Evolutionary conservation across 768 basidiomycete species (phyloP), one percentile per base, ranked within the genome.

Genomic region (Termitomyces sp.): DNA sequence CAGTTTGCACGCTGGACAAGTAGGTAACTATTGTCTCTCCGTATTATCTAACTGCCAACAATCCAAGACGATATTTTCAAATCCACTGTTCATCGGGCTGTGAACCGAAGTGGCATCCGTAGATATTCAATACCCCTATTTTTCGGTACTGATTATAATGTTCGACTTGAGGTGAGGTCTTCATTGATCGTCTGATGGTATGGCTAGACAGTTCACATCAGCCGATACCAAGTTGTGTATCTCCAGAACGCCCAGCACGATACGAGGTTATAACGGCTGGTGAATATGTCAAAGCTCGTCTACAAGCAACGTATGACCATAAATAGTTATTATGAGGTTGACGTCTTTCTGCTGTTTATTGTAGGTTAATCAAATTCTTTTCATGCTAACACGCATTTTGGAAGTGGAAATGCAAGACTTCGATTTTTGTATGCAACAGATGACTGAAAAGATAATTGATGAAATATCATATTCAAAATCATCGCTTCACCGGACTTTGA

Each of bases 1-100:
- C 90, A 94, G 69, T 82, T 98, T 57, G 85, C 92, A 10, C 76
- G 92, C 22, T 92, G 92, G 90, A 93, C 94, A 14, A 96, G 92
- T 94, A 59, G 55, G 26, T 28, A 54, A 36, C 33, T 35, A 22
- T 14, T 40, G 5, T 32, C 16, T 32, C 5, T 8, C 38, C 44
- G 24, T 36, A 3, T 10, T 28, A 18, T 43, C 57, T 32, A 43
- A 14, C 24, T 14, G 45, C 32, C 7, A 40, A 28, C 30, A n/a
- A 24, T 44, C 24, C 20, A 51, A 95, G 91, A 95, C 64, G 92
- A 90, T 63, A 76, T 93, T 43, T 96, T 94, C 81, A 92, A 90
- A 63, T 94, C 91, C 0, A 95, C 94, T 0, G 77, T 89, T 1
- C 95, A 98, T 70, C 84, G 94, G 45, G 94, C 87, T 2, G 79